These are phyloP conservation scores for Lindgomyces ingoldianus DNA, from an alignment of 495 filamentous ascomycete genomes.

Conservation along the genomic window DNA sequence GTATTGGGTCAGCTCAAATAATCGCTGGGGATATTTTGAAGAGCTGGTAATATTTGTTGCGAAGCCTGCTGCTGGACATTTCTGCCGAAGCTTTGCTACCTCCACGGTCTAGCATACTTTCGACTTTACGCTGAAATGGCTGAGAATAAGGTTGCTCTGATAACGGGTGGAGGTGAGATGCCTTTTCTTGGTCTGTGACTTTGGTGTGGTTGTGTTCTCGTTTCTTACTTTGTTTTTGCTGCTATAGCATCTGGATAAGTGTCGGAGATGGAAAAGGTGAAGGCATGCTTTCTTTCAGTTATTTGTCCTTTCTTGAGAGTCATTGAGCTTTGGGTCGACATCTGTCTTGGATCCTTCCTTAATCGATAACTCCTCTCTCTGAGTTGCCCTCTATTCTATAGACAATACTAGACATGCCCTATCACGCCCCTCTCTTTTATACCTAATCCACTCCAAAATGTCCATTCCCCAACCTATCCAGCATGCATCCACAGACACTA, in stretches of 20 bases:
- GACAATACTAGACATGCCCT: no score
- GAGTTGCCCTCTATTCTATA: no score
- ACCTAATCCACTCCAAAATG: neutral
- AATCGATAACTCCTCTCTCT: no score
- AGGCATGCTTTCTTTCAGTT: no score
- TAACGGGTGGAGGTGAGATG: constrained; percentile 35
- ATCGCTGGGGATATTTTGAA: neutral
- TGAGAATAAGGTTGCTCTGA: constrained; percentile 30
- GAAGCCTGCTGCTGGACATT: no score
- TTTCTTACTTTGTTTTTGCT: neutral
- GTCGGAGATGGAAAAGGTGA: no score
- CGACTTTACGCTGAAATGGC: neutral
- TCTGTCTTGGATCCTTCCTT: no score
- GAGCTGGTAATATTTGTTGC: neutral
- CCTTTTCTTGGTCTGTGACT: no score
- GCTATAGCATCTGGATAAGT: neutral
- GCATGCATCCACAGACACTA: neutral
- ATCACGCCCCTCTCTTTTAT: neutral
- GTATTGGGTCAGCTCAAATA: neutral
- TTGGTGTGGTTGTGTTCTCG: no score
- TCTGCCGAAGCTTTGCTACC: no score
- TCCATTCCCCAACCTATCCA: neutral
- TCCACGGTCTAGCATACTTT: neutral
- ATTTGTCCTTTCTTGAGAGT: no score
- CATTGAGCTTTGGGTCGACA: no score